Percentiles rank a stretch among this genome's conserved stretches.
Evolutionary conservation across 2,329 filamentous ascomycete genomes (phyloP).

Genomic region (Trichoderma koningii): DNA sequence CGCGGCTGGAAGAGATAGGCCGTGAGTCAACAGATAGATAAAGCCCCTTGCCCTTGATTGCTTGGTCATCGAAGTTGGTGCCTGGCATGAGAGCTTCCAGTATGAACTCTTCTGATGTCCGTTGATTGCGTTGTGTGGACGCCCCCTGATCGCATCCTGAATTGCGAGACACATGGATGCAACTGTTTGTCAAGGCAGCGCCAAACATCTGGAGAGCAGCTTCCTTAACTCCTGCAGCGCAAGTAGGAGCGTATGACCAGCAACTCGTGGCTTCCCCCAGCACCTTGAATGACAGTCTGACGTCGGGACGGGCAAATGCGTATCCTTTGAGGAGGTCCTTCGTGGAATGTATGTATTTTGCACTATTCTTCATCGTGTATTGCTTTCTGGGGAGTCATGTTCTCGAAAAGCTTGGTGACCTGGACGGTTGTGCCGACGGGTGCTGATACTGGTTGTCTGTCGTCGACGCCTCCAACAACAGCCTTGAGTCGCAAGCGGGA

Average conservation of each 20-base stretch:
- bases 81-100: conserved; percentile 63
- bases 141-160: background rate
- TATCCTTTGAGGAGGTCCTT: conserved; percentile 64
- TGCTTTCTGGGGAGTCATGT: conserved; percentile 67
- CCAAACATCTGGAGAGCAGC: conserved; percentile 65
- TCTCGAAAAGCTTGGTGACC: conserved; percentile 59
- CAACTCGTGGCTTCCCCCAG: conserved; percentile 52
- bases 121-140: background rate
- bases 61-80: conserved; percentile 47
- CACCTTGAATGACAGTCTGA: conserved; percentile 63
- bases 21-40: conserved; percentile 71
- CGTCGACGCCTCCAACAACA: conserved; percentile 37
- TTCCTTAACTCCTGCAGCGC: conserved; percentile 53
- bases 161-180: conserved; percentile 43
- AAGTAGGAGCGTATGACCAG: conserved; percentile 65
- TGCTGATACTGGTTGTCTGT: conserved; percentile 47
- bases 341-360: conserved; percentile 59
- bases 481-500: conserved; percentile 48
- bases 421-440: conserved; percentile 70
- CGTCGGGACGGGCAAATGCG: conserved; percentile 64
- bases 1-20: conserved; percentile 58
- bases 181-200: conserved; percentile 56
- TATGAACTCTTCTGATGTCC: conserved; percentile 34
- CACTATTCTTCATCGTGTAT: conserved; percentile 56
- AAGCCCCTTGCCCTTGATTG: conserved; percentile 49